Percentiles rank a stretch among this genome's conserved stretches.
Conservation (phyloP, 176 grass and related monocot genomes). For the Triticum turgidum region DNA sequence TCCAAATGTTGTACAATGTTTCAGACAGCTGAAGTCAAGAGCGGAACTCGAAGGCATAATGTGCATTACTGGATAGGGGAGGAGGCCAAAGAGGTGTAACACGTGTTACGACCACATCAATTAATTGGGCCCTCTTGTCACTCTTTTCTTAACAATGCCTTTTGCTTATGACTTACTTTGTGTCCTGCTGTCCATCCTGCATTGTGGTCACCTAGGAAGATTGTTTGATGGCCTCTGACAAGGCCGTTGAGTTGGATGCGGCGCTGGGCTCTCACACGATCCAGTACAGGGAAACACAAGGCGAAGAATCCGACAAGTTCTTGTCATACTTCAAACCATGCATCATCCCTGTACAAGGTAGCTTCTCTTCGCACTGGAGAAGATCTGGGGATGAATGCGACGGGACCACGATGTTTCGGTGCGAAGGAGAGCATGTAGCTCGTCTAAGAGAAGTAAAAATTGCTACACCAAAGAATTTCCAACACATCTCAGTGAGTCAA, state of each 20-base stretch:
- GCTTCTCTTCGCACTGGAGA: constrained; percentile 46
- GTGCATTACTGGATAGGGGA: constrained; percentile 91
- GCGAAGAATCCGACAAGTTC: constrained; percentile 76
- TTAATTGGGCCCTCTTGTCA: background rate
- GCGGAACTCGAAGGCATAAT: constrained; percentile 50
- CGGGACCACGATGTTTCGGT: constrained; percentile 57
- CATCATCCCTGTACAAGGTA: constrained; percentile 65
- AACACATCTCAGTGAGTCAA: background rate
- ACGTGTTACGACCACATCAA: background rate
- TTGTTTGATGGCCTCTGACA: constrained; percentile 60
- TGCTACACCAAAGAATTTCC: background rate
- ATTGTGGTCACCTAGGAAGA: constrained; percentile 56
- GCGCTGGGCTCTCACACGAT: constrained; percentile 68
- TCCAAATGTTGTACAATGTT: background rate
- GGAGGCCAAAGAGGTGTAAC: constrained; percentile 57
- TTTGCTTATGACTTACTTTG: constrained; percentile 19
- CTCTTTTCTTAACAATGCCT: background rate
- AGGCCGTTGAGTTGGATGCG: constrained; percentile 75
- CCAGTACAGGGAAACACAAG: constrained; percentile 79
- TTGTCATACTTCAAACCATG: constrained; percentile 96
- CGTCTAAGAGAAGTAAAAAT: constrained; percentile 64
- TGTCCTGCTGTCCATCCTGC: background rate
- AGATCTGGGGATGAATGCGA: constrained; percentile 27
- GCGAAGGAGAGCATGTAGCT: constrained; percentile 77
- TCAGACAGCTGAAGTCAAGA: constrained; percentile 74